Base-by-base conservation (phyloP, 2,329 filamentous ascomycete genomes). In the Scedosporium boydii region DNA sequence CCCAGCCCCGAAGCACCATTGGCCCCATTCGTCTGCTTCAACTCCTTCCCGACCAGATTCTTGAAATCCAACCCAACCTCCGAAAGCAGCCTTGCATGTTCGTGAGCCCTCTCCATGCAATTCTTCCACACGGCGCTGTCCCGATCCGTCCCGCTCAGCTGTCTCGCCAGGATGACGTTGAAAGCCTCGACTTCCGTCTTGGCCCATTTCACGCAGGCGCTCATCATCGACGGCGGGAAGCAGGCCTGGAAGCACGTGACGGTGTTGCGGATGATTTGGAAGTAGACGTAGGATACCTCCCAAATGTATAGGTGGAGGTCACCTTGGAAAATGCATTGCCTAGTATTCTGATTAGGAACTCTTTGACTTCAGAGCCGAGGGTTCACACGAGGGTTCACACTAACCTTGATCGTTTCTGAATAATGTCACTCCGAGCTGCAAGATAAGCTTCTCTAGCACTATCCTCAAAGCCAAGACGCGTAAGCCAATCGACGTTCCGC, bases 131-230 rank as follows among this genome's bases (percentile, higher is more conserved):
- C 82, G 55, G 85, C 81, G 14, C 88, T 88, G n/a, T 83, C 87
- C 59, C 80, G 82, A 64, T 96, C 88, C 2, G 95, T 89, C 71
- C 90, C 92, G 75, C 91, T 96, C 65, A 99, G 78, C 75, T 98
- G 95, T 64, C 93, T 82, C 42, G 83, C 85, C 44, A 99, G 79
- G 59, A 95, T 86, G 56, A 81, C 82, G 69, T 97, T 98, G 79
- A 98, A 98, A 1, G 87, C 87, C 68, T 97, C 93, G 1, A 98
- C 86, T 71, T 96, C 87, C 68, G 95, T 89, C 75, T 97, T 98
- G n/a, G 92, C 93, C 95, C 95, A 99, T 71, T 93, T 96, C 69
- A 99, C 93, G 69, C 92, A 96, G 0, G 93, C 92, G 69, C 91
- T 96, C 83, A 95, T 96, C 79, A 95, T 91, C 14, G 87, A 81